A percentile compares a stretch with the other conserved stretches of the same genome.
Conservation (phyloP, 2,329 filamentous ascomycete genomes). For the Sporothrix pseudoabietina region DNA sequence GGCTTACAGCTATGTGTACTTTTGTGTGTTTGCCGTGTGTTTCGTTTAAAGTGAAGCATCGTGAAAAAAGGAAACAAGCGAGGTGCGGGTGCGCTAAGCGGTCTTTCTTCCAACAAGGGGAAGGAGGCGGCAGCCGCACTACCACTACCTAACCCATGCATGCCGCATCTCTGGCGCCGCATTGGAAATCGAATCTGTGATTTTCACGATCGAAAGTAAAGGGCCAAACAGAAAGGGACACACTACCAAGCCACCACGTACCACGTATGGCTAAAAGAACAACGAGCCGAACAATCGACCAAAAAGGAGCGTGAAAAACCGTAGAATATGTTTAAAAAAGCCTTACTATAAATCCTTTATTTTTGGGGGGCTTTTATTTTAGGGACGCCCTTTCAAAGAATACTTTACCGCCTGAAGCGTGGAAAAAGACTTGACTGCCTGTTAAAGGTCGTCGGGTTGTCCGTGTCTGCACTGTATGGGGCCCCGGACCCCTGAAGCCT, state of each 20-base stretch:
- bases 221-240: not conserved
- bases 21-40: not conserved
- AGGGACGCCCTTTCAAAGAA: not conserved
- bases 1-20: not conserved
- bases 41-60: slow-evolving; percentile 18
- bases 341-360: no score
- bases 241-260: not conserved
- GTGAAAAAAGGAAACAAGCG: not conserved
- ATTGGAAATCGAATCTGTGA: not conserved
- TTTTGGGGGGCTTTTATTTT: no score
- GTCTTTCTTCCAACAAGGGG: not conserved
- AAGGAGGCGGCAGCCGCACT: not conserved
- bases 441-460: not conserved
- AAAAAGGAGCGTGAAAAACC: no score
- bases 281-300: not conserved
- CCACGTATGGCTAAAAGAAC: no score
- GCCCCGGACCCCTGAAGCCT: not conserved
- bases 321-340: no score
- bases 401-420: not conserved
- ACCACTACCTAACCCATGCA: slow-evolving; percentile 18
- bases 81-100: slow-evolving; percentile 11
- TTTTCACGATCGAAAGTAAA: not conserved
- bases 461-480: slow-evolving; percentile 16
- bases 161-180: slow-evolving; percentile 20
- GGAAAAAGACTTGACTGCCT: not conserved